A percentile compares a stretch with the other conserved stretches of the same genome.
phyloP scores from a whole-genome alignment of 805 yeast genomes.

The Jamesozyma gamospora region DNA sequence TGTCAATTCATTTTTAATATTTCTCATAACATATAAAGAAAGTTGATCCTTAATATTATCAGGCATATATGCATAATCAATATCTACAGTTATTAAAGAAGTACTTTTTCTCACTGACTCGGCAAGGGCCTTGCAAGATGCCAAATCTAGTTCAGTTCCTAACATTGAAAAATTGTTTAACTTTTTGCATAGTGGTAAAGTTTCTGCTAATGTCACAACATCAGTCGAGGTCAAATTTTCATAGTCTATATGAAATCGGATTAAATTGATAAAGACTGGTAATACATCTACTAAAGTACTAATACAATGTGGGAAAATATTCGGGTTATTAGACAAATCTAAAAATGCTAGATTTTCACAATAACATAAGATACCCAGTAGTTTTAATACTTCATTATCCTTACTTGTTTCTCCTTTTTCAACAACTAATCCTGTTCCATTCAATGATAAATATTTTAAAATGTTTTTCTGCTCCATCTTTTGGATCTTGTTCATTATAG shows the following conservation, averaged over 20 bases:
- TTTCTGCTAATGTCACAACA: constrained; percentile 56
- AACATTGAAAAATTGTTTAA: constrained; percentile 57
- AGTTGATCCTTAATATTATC: constrained; percentile 51
- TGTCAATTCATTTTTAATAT: constrained; percentile 52
- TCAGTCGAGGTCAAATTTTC: constrained; percentile 48
- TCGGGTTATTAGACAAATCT: constrained; percentile 70
- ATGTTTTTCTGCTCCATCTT: constrained; percentile 20
- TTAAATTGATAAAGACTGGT: constrained; percentile 57
- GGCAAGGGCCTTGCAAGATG: constrained; percentile 54
- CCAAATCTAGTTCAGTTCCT: constrained; percentile 55
- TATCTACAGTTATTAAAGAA: constrained; percentile 55
- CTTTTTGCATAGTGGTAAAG: constrained; percentile 57
- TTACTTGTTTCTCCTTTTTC: constrained; percentile 33
- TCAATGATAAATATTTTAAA: constrained; percentile 47
- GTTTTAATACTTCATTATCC: constrained; percentile 23
- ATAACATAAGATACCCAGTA: constrained; percentile 42
- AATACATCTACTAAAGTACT: constrained; percentile 46
- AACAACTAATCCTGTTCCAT: constrained; percentile 52
- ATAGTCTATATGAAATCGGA: constrained; percentile 62
- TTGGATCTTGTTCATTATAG: constrained; percentile 17
- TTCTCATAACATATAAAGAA: constrained; percentile 70
- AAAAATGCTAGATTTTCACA: constrained; percentile 55
- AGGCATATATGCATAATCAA: constrained; percentile 51
- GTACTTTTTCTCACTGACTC: constrained; percentile 56
- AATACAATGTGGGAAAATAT: constrained; percentile 52